Evolutionary conservation across 1,139 yeast species (phyloP).

Genomic region (Scheffersomyces segobiensis): DNA sequence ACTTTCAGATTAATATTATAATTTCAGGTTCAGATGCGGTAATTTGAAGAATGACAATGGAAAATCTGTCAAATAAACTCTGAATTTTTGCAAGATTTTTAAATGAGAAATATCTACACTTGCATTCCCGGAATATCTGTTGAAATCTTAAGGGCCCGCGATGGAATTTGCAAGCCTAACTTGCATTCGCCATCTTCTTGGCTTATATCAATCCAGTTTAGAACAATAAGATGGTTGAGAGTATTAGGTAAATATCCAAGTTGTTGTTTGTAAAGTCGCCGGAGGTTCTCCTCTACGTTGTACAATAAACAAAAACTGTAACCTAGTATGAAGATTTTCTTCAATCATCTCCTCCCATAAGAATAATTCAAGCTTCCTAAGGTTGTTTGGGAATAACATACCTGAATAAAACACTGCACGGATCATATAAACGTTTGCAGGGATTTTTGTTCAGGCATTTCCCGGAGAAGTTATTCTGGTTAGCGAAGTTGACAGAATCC

Average conservation of each 20-base stretch:
- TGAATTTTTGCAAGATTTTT: background rate
- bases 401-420: background rate
- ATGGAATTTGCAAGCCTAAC: background rate
- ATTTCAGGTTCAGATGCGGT: background rate
- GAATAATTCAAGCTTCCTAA: background rate
- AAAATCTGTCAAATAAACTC: background rate
- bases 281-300: background rate
- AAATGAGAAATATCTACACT: background rate
- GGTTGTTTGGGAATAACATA: background rate
- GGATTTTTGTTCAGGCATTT: background rate
- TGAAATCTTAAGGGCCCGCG: background rate
- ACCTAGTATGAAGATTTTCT: background rate
- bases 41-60: background rate
- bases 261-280: background rate
- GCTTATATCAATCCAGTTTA: background rate
- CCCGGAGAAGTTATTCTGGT: background rate
- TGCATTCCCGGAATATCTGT: background rate
- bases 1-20: background rate
- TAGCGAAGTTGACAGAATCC: background rate
- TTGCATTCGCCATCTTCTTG: background rate
- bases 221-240: background rate
- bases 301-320: background rate
- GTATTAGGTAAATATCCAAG: background rate
- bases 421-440: background rate
- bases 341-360: background rate